Evolutionary conservation across 192 early-diverging fungal species (phyloP).

Genomic region (Coemansia sp.): DNA sequence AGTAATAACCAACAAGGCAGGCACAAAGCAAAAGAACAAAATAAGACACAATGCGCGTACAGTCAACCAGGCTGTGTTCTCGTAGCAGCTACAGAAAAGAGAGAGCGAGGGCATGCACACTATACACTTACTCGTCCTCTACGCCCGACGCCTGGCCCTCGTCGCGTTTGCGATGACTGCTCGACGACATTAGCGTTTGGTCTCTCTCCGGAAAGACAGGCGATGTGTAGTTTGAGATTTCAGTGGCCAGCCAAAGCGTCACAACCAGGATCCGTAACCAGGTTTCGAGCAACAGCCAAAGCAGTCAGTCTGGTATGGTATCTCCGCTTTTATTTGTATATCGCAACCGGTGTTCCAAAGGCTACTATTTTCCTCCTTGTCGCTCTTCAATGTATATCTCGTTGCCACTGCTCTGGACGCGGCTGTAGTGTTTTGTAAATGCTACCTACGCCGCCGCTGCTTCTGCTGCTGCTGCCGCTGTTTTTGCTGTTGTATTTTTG

Average conservation of each 20-base stretch:
- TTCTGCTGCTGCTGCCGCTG: too few species aligned
- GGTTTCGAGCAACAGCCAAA: not conserved
- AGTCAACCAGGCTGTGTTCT: not conserved
- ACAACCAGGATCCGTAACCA: not conserved
- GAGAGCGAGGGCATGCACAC: slow-evolving; percentile 9
- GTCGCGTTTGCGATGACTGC: slow-evolving; percentile 24
- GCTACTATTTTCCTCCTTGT: not conserved
- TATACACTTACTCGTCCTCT: slow-evolving; percentile 45
- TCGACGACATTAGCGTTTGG: slow-evolving; percentile 12
- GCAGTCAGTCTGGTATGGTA: too few species aligned
- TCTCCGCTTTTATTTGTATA: too few species aligned
- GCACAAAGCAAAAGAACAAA: too few species aligned
- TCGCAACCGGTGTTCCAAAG: too few species aligned
- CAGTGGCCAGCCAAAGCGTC: not conserved
- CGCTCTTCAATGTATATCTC: too few species aligned
- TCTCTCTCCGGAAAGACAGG: slow-evolving; percentile 4
- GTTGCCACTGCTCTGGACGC: too few species aligned
- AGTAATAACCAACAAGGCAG: not conserved
- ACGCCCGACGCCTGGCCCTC: slow-evolving; percentile 15
- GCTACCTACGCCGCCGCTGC: too few species aligned
- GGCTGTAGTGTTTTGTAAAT: too few species aligned
- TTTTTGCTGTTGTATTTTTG: not conserved
- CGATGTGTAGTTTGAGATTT: slow-evolving; percentile 10
- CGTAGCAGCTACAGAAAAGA: not conserved
- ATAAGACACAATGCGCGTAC: too few species aligned